phyloP scores from a whole-genome alignment of 2,329 filamentous ascomycete species.

The Monilinia laxa region DNA sequence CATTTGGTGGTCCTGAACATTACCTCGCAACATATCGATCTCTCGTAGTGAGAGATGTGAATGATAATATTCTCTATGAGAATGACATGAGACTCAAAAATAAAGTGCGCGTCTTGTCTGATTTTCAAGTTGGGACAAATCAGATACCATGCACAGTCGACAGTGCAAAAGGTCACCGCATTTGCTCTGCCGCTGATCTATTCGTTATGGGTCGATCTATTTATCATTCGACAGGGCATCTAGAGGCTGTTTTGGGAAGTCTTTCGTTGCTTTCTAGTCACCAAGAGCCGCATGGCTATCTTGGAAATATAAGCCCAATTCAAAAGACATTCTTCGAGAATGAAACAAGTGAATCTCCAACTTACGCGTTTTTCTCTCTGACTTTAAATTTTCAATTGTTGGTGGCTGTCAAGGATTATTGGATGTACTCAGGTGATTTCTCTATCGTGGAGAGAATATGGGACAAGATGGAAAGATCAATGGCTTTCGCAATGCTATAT shows the following conservation, averaged over 20 bases:
- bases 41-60: not conserved
- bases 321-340: conserved; percentile 13
- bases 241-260: conserved; percentile 7
- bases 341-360: conserved; percentile 1
- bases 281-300: not conserved
- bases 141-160: conserved; percentile 16
- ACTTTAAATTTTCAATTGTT: not conserved
- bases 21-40: conserved; percentile 16
- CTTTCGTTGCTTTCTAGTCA: conserved; percentile 10
- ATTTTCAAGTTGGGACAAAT: conserved; percentile 13
- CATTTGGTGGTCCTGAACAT: conserved; percentile 11
- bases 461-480: conserved; percentile 9
- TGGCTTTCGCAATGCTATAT: conserved; percentile 5
- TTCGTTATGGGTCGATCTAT: conserved; percentile 14
- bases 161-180: conserved; percentile 13
- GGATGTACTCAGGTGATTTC: conserved; percentile 11
- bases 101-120: not conserved
- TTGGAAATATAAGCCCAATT: conserved; percentile 15
- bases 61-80: conserved; percentile 8
- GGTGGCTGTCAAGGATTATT: conserved; percentile 16
- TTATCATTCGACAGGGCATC: conserved; percentile 9
- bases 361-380: conserved; percentile 8
- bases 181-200: conserved; percentile 9
- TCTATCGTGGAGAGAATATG: conserved; percentile 54
- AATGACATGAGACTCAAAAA: conserved; percentile 8